A percentile compares a stretch with the other conserved stretches of the same genome.
These are phyloP conservation scores for Pestalotiopsis sp. DNA, from an alignment of 2,329 filamentous ascomycete species.

Conservation along the genomic window DNA sequence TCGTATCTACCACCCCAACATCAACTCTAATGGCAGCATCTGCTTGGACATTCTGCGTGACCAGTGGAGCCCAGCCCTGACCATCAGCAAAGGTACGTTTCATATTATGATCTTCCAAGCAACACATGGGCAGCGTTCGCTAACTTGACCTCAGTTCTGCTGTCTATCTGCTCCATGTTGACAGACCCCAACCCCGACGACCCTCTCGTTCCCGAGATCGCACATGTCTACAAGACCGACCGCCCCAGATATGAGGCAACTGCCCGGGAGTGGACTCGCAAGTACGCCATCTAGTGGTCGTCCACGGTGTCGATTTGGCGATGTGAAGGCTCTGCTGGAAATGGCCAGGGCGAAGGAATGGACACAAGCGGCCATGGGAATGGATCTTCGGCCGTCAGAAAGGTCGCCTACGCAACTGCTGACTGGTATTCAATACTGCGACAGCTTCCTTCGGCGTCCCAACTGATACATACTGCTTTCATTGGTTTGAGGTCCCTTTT, in stretches of 20 bases:
- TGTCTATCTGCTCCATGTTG: conserved; percentile 99
- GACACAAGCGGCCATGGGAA: background rate
- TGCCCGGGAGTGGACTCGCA: conserved; percentile 96
- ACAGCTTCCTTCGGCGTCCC: conserved; percentile 1
- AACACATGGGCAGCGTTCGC: conserved; percentile 15
- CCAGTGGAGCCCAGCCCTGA: conserved; percentile 98
- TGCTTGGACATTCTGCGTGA: conserved; percentile 98
- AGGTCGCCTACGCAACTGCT: background rate
- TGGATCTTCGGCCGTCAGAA: background rate
- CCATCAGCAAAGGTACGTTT: conserved; percentile 99
- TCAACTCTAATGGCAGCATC: conserved; percentile 99
- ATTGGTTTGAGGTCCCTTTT: conserved; percentile 11
- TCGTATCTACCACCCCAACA: conserved; percentile 99
- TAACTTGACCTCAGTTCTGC: conserved; percentile 65
- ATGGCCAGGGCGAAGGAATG: background rate
- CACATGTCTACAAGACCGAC: conserved; percentile 99
- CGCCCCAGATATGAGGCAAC: conserved; percentile 94
- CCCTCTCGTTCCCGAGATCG: conserved; percentile 97
- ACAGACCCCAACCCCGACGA: conserved; percentile 99
- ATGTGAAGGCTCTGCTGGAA: background rate
- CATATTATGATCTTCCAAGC: too few relatives aligned
- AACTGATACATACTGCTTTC: conserved; percentile 10
- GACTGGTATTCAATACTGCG: background rate
- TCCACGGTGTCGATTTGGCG: background rate
- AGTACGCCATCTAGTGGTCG: conserved; percentile 83